phyloP scores from a whole-genome alignment of 768 basidiomycete species.

The Suillus tomentosus region DNA sequence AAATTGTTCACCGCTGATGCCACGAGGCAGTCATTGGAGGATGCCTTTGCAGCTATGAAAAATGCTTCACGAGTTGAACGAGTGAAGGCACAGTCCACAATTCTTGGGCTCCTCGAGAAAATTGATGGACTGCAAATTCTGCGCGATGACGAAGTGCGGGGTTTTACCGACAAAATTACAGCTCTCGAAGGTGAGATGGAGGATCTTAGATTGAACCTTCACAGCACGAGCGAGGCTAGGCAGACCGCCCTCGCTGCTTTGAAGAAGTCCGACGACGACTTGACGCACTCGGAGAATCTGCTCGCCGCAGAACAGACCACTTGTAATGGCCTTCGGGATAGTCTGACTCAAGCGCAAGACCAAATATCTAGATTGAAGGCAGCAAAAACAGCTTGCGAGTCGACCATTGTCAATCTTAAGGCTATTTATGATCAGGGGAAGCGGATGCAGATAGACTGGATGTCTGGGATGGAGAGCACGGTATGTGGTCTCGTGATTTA shows the following conservation, averaged over 20 bases:
- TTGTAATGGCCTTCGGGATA: conserved; percentile 6
- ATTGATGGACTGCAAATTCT: conserved; percentile 12
- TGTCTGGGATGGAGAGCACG: conserved; percentile 40
- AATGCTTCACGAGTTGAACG: conserved; percentile 7
- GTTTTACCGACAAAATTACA: conserved; percentile 2
- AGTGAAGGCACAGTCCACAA: conserved; percentile 12
- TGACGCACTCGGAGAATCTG: not conserved
- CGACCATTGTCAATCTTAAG: conserved; percentile 38
- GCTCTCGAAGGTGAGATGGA: not conserved
- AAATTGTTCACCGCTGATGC: conserved; percentile 2
- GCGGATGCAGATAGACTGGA: conserved; percentile 35
- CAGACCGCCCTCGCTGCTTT: not conserved
- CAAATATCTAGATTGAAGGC: conserved; percentile 33
- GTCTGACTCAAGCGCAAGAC: conserved; percentile 32
- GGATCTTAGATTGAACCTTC: not conserved
- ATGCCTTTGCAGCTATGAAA: not conserved
- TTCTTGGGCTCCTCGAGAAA: conserved; percentile 14
- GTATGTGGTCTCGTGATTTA: conserved; percentile 26
- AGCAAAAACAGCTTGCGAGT: conserved; percentile 38
- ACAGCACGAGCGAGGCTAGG: not conserved
- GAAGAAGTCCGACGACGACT: not conserved
- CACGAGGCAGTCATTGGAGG: conserved; percentile 2
- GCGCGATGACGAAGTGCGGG: conserved; percentile 12
- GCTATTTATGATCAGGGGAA: conserved; percentile 33
- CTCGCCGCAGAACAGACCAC: not conserved